Conservation (phyloP, 306 rosid species). For the Cucurbita maxima region DNA sequence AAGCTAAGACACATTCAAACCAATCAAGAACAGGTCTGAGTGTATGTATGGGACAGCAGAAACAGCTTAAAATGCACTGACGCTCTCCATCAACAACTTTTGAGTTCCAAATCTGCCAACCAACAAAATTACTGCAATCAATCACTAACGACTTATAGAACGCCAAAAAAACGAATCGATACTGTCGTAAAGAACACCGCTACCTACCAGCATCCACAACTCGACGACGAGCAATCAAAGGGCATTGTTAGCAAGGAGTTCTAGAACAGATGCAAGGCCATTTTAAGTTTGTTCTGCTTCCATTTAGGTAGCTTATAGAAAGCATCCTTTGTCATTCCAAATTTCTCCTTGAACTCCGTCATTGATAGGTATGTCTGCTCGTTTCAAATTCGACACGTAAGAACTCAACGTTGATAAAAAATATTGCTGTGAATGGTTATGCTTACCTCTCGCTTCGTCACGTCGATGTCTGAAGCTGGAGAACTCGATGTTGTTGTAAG, state of each 20-base stretch:
- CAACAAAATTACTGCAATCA: not conserved
- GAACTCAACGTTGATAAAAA: slow-evolving; percentile 9
- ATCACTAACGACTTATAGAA: not conserved
- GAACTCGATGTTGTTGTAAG: slow-evolving; percentile 39
- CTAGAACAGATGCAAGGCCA: slow-evolving; percentile 73
- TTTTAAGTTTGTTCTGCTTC: slow-evolving; percentile 96
- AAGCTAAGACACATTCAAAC: slow-evolving; percentile 18
- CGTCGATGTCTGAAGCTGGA: slow-evolving; percentile 61
- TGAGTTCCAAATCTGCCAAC: slow-evolving; percentile 29
- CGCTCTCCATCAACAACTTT: slow-evolving; percentile 55
- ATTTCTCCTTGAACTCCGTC: slow-evolving; percentile 60
- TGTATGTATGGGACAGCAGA: slow-evolving; percentile 7
- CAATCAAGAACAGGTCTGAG: slow-evolving; percentile 23
- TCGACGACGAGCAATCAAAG: slow-evolving; percentile 20
- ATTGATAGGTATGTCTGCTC: slow-evolving; percentile 69
- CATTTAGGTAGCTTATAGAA: slow-evolving; percentile 84
- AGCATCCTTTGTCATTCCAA: slow-evolving; percentile 62
- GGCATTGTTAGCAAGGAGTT: slow-evolving; percentile 9
- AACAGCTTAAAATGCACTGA: slow-evolving; percentile 64
- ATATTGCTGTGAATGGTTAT: not conserved
- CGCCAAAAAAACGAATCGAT: not conserved
- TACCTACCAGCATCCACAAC: slow-evolving; percentile 33
- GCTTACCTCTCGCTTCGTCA: slow-evolving; percentile 82
- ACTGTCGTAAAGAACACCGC: slow-evolving; percentile 23
- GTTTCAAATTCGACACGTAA: slow-evolving; percentile 20